phyloP scores from a whole-genome alignment of 2,329 filamentous ascomycete genomes.

The Tetracladium maxilliforme region DNA sequence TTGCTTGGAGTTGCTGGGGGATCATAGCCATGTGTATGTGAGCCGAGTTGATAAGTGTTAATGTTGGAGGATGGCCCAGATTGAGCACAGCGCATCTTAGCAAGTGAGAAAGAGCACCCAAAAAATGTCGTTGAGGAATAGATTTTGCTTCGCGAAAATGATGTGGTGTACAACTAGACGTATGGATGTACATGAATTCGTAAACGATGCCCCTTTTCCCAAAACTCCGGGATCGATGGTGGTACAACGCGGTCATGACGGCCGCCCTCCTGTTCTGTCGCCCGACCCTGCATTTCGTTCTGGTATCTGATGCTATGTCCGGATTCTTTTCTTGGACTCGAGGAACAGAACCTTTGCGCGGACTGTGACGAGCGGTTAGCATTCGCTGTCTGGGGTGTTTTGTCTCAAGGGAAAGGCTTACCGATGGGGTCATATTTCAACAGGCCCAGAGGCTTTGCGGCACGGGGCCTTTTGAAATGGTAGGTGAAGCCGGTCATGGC shows the following conservation, averaged over 20 bases:
- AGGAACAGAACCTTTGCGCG: neutral
- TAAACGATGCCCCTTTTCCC: too few relatives aligned
- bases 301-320: neutral
- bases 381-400: neutral
- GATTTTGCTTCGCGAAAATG: too few relatives aligned
- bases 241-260: neutral
- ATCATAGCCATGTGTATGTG: too few relatives aligned
- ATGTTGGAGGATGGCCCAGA: too few relatives aligned
- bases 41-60: too few relatives aligned
- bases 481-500: constrained; percentile 98
- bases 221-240: constrained; percentile 1
- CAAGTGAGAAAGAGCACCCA: too few relatives aligned
- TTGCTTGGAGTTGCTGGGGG: too few relatives aligned
- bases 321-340: neutral
- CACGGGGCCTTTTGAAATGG: constrained; percentile 71
- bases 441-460: constrained; percentile 80
- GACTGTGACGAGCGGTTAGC: neutral
- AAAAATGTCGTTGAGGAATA: too few relatives aligned
- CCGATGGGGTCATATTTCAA: constrained; percentile 96
- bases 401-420: constrained; percentile 28
- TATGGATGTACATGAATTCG: too few relatives aligned
- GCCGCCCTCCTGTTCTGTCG: neutral
- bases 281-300: neutral
- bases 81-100: too few relatives aligned
- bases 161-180: too few relatives aligned